A percentile compares a stretch with the other conserved stretches of the same genome.
These are phyloP conservation scores for Claviceps monticola DNA, from an alignment of 2,329 filamentous ascomycete species.

Conservation along the genomic window DNA sequence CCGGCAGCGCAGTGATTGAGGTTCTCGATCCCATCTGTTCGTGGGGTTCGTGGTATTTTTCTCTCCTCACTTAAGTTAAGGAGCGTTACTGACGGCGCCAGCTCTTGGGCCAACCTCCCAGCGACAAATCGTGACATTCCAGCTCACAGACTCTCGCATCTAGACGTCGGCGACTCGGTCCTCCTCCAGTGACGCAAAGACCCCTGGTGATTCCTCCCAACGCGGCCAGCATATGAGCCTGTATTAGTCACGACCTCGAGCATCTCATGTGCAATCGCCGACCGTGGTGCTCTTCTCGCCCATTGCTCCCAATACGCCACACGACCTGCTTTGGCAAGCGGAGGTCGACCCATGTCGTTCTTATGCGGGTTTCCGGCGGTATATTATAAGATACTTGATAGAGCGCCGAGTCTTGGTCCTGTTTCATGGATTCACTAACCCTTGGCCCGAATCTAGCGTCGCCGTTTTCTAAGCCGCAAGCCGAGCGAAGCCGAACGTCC, in stretches of 20 bases:
- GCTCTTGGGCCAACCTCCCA: not conserved
- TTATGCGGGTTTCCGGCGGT: slow-evolving; percentile 13
- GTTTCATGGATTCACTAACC: slow-evolving; percentile 2
- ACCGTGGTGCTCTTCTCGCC: not conserved
- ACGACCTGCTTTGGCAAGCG: not conserved
- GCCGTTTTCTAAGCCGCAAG: slow-evolving; percentile 8
- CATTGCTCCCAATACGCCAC: not conserved
- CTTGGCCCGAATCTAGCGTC: slow-evolving; percentile 5
- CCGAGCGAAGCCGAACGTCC: slow-evolving; percentile 10
- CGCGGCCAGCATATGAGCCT: not conserved
- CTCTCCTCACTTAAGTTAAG: not conserved
- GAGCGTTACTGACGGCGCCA: slow-evolving; percentile 1
- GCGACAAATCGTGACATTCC: not conserved
- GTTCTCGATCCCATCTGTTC: not conserved
- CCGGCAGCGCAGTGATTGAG: not conserved
- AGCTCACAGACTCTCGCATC: not conserved
- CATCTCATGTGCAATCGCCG: not conserved
- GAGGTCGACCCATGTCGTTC: slow-evolving; percentile 8
- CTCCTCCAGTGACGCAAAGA: not conserved
- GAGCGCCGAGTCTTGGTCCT: not conserved
- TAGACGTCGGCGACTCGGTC: not conserved
- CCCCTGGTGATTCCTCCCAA: not conserved
- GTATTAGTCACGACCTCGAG: not conserved
- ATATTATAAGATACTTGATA: slow-evolving; percentile 3
- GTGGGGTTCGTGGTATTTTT: not conserved